Evolutionary conservation across 2,329 filamentous ascomycete species (phyloP).

Genomic region (Penicillium nordicum): DNA sequence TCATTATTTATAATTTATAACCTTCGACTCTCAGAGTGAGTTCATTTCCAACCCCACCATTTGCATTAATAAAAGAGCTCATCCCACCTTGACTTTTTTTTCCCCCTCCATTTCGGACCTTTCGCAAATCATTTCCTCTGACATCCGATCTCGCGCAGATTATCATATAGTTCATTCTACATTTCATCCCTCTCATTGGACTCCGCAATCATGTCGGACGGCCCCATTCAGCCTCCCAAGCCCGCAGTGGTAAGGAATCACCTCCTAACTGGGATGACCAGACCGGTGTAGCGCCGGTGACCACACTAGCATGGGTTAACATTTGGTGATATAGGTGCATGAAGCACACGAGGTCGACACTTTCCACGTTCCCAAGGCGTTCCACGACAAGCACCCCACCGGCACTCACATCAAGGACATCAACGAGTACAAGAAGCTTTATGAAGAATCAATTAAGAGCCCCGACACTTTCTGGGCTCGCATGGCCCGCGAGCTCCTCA

Average conservation of each 20-base stretch:
- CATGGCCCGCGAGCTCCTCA: slow-evolving; percentile 80
- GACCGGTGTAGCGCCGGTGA: not conserved
- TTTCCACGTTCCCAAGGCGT: slow-evolving; percentile 57
- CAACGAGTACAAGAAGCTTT: slow-evolving; percentile 62
- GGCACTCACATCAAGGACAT: slow-evolving; percentile 59
- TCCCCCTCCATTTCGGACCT: not conserved
- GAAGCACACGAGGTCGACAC: slow-evolving; percentile 50
- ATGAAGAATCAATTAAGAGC: slow-evolving; percentile 81
- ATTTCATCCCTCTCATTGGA: slow-evolving; percentile 1
- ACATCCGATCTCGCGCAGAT: not conserved
- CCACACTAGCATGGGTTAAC: slow-evolving; percentile 11
- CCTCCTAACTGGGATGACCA: not conserved
- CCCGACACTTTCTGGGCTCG: slow-evolving; percentile 87
- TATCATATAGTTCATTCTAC: not conserved
- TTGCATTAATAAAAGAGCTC: not conserved
- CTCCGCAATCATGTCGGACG: slow-evolving; percentile 38
- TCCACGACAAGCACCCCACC: slow-evolving; percentile 57
- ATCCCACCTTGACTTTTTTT: not conserved
- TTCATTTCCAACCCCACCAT: not conserved
- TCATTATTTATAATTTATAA: not conserved
- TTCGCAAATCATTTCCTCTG: not conserved
- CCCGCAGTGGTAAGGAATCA: slow-evolving; percentile 41
- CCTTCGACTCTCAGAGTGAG: not conserved
- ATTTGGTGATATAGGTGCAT: slow-evolving; percentile 30
- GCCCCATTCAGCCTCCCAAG: slow-evolving; percentile 32